Conservation (phyloP, 1,284 basidiomycete species). For the Rhodotorula sp. region DNA sequence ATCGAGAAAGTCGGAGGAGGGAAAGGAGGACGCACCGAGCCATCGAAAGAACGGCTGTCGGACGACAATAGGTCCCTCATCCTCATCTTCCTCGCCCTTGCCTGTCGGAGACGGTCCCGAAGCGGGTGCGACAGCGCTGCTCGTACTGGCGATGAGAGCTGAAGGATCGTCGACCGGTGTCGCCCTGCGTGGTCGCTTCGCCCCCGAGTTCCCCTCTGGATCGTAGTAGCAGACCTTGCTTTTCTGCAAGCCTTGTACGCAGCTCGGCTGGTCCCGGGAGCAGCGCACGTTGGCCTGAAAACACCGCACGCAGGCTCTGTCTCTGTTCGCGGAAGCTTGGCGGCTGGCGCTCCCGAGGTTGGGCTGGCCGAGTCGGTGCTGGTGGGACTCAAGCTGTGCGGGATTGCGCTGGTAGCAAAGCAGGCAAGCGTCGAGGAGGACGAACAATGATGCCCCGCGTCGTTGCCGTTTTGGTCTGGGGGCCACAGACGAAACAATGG, state of each 20-base stretch:
- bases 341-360: too few relatives aligned
- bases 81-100: neutral
- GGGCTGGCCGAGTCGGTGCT: too few relatives aligned
- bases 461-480: too few relatives aligned
- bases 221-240: neutral
- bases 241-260: neutral
- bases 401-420: too few relatives aligned
- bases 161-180: neutral
- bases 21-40: neutral
- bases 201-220: neutral
- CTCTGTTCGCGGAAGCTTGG: too few relatives aligned
- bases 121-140: too few relatives aligned
- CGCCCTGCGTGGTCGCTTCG: neutral
- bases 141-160: neutral
- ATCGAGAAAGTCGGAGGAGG: neutral
- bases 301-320: conserved; percentile 11
- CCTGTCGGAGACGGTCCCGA: neutral
- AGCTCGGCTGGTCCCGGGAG: conserved; percentile 4
- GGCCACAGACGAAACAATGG: too few relatives aligned
- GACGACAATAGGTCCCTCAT: neutral
- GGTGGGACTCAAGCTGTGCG: too few relatives aligned
- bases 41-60: conserved; percentile 14
- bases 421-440: too few relatives aligned
- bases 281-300: conserved; percentile 14
- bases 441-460: too few relatives aligned